Evolutionary conservation across 768 basidiomycete genomes (phyloP), one percentile per base, ranked within the genome.

Genomic region (Pulveroboletus ravenelii): DNA sequence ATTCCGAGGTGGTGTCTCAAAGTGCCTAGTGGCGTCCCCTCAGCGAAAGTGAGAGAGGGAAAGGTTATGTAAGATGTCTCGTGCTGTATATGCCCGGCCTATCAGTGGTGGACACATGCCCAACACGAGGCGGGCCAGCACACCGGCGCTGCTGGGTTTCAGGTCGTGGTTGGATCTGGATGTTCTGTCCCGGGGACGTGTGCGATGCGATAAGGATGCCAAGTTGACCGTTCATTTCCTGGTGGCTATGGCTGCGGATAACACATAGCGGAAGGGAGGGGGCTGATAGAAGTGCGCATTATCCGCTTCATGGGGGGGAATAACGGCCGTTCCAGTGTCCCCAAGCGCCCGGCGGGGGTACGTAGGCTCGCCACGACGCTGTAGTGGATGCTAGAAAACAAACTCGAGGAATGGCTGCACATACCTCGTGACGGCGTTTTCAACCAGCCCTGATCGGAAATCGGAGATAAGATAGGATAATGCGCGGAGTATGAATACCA

Each of bases 111-210:
- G 45, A 30, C 49, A 41, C 51, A 52, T 57, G 50, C 41, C 6
- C 27, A 50, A 64, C 60, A 60, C 54, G 65, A 67, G 64, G 65
- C 36, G 17, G 35, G 31, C 10, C 12, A 27, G 6, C 25, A 15
- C 14, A 14, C 46, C 17, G 43, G 31, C 32, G 18, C 34, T 35
- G 20, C 35, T 45, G 8, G 45, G 34, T 20, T 32, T 34, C 34
- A 27, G n/a, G 32, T 35, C 5, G 18, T 35, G 45, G n/a, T 31
- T 5, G 46, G 18, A n/a, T 18, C 23, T 34, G 18, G 25, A 34
- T n/a, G 29, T 27, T 27, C 25, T 27, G 25, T 27, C 25, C 25
- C 25, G 25, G 25, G 25, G 25, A 27, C 14, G 27, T 37, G 20
- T 18, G 20, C 10, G 48, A 27, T n/a, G 47, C n/a, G 27, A 37